Evolutionary conservation across 805 yeast genomes (phyloP), one percentile per base, ranked within the genome.

Genomic region (Ogataea trehaloabstinens): DNA sequence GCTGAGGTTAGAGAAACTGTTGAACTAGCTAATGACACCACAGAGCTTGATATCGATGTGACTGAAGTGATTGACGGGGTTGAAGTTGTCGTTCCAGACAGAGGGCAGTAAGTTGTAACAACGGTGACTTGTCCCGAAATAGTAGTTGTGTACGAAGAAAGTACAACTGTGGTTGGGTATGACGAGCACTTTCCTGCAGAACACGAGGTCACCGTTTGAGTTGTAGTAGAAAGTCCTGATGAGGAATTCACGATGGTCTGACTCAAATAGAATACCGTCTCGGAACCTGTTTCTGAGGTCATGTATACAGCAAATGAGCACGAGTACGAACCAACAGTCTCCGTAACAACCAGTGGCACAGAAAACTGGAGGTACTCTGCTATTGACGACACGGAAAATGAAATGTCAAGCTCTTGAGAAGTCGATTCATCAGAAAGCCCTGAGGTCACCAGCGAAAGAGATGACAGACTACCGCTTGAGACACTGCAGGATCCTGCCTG

Each of bases 91-190:
- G 41, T 31, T 4, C 37, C 34, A 6, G 50, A 24, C 8, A 51
- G 19, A 28, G 52, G 48, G 20, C 34, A 19, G 32, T 41, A 49
- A 18, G 51, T 42, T 3, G 60, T 55, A 16, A 52, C 37, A 12
- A 46, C 52, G 6, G 56, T 47, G 4, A 38, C 44, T 13, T 16
- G 27, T 16, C 51, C 55, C 3, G 48, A 41, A 30, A 50, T 32
- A 6, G 45, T 41, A 4, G 51, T 45, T n/a, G 51, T 45, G 44
- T 55, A 55, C 5, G 51, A 46, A 16, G 56, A 51, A 17, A 48
- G 45, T 19, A 49, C 37, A 24, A 49, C 52, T 16, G 35, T 22
- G 4, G 55, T 42, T 3, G 53, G 44, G 28, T 36, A 25, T 0
- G 46, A 41, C n/a, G 48, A 32, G 27, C 53, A 49, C 7, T 36